Percentiles rank a stretch among this genome's conserved stretches.
phyloP scores from a whole-genome alignment of 257 asterid species.

The Solanum appendiculatum region DNA sequence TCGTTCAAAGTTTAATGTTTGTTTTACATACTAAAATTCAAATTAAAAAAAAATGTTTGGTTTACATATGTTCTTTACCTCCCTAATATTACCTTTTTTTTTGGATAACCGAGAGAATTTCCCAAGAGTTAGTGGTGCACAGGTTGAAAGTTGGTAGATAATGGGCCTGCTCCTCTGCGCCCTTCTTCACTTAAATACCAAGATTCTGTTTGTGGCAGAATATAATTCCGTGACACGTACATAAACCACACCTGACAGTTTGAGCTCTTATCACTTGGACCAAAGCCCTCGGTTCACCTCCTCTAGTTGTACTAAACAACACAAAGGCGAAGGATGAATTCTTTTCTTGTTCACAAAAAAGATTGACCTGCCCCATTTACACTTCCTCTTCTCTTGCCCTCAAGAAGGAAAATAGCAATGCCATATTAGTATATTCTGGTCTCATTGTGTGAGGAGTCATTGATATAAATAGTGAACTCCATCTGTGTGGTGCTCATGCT shows the following conservation, averaged over 20 bases:
- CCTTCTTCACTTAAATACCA: not conserved
- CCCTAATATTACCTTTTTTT: not conserved
- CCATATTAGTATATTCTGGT: not conserved
- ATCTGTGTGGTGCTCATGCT: not conserved
- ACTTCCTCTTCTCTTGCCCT: not conserved
- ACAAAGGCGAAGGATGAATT: not conserved
- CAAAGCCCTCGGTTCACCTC: not conserved
- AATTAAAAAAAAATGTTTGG: not conserved
- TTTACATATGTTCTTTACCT: not conserved
- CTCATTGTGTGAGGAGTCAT: not conserved
- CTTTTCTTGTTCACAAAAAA: not conserved
- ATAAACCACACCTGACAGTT: not conserved
- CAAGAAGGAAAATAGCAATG: not conserved
- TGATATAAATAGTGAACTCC: not conserved
- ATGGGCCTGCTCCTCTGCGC: not conserved
- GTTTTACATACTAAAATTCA: not conserved
- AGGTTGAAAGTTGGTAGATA: not conserved
- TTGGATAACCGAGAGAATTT: not conserved
- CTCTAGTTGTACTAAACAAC: not conserved
- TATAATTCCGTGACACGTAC: not conserved
- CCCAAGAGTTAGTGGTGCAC: not conserved
- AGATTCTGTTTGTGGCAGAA: not conserved
- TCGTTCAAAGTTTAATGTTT: not conserved
- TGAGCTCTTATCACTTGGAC: not conserved
- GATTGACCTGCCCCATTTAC: not conserved